These are phyloP conservation scores for Starmerella floricola DNA, from an alignment of 805 yeast genomes.

Conservation along the genomic window DNA sequence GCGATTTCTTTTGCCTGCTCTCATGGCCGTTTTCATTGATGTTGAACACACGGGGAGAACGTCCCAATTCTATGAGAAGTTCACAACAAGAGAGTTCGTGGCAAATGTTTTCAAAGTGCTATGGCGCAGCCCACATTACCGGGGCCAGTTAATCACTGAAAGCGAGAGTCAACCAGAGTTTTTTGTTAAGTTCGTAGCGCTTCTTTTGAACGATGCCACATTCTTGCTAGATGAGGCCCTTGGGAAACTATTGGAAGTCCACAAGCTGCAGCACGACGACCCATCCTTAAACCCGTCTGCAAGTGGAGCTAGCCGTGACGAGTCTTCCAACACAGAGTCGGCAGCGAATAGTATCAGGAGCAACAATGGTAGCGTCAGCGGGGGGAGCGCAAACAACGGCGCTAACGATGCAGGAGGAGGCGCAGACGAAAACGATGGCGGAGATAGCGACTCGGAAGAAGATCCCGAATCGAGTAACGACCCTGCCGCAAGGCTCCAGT, in stretches of 20 bases:
- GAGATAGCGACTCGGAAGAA: constrained; percentile 1
- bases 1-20: constrained; percentile 61
- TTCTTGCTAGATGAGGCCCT: constrained; percentile 84
- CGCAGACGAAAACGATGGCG: background rate
- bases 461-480: constrained; percentile 38
- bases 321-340: too few relatives aligned
- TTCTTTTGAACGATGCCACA: constrained; percentile 84
- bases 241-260: constrained; percentile 65
- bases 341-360: too few relatives aligned
- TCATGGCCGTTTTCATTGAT: constrained; percentile 82
- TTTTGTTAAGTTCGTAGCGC: constrained; percentile 82
- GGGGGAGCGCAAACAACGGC: background rate
- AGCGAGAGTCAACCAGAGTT: constrained; percentile 62
- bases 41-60: constrained; percentile 94
- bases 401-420: background rate
- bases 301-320: too few relatives aligned
- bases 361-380: background rate
- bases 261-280: constrained; percentile 55
- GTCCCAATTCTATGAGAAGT: constrained; percentile 91
- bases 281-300: background rate
- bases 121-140: constrained; percentile 64
- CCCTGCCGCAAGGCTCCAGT: constrained; percentile 36
- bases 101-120: constrained; percentile 70
- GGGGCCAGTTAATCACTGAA: constrained; percentile 54
- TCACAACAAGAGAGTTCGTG: constrained; percentile 77